These are phyloP conservation scores for Chenopodium berlandieri DNA, from an alignment of 148 eudicot genomes.

Conservation along the genomic window DNA sequence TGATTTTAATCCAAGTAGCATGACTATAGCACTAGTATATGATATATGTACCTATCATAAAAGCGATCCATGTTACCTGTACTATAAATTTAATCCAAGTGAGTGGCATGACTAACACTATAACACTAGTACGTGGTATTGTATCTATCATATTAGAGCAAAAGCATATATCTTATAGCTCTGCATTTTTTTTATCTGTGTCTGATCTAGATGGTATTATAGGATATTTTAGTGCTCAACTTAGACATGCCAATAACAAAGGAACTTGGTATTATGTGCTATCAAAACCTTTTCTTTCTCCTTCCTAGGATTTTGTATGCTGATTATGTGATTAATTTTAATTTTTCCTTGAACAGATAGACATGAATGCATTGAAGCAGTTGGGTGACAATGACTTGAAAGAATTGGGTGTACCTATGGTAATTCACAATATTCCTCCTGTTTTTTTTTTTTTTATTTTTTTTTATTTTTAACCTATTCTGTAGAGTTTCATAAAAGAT, in stretches of 20 bases:
- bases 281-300: not conserved
- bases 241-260: not conserved
- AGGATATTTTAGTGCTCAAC: not conserved
- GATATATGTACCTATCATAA: no score
- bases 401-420: constrained; percentile 95
- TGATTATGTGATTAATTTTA: constrained; percentile 16
- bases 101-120: no score
- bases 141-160: not conserved
- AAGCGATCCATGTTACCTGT: no score
- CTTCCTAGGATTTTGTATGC: not conserved
- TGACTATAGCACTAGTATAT: no score
- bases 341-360: constrained; percentile 70
- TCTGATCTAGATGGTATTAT: no score
- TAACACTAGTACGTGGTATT: no score
- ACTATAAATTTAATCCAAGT: no score
- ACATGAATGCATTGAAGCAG: constrained; percentile 71
- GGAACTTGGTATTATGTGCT: not conserved
- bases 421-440: not conserved
- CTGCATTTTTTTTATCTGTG: not conserved
- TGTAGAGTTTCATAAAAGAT: not conserved
- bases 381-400: constrained; percentile 84
- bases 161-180: not conserved
- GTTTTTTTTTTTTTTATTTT: constrained; percentile 8
- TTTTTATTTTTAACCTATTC: not conserved
- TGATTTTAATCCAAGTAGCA: no score